Percentiles rank a stretch among this genome's conserved stretches.
Conservation (phyloP, 2,329 filamentous ascomycete species). For the Macroventuria anomochaeta region DNA sequence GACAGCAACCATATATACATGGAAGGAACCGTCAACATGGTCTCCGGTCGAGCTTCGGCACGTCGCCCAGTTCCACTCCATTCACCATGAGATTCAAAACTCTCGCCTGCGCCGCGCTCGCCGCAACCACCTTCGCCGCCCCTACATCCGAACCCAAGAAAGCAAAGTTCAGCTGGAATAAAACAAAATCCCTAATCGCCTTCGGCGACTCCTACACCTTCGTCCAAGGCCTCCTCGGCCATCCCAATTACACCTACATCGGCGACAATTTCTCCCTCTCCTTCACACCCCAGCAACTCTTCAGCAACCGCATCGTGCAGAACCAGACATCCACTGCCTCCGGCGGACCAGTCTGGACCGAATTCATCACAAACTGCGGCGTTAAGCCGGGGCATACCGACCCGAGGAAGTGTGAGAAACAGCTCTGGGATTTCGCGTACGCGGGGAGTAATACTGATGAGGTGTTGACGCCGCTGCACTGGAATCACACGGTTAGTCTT, state of each 20-base stretch:
- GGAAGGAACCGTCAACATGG: not conserved
- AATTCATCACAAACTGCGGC: conserved; percentile 61
- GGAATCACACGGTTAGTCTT: conserved; percentile 58
- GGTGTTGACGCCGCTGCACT: conserved; percentile 55
- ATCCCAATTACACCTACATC: conserved; percentile 61
- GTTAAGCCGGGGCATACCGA: conserved; percentile 52
- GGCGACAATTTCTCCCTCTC: conserved; percentile 58
- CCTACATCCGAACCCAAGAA: not conserved
- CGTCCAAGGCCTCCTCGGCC: conserved; percentile 61
- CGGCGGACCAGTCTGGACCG: conserved; percentile 63
- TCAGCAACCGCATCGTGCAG: conserved; percentile 59
- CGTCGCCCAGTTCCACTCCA: not conserved
- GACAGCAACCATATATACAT: conserved; percentile 3
- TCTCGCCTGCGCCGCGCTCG: conserved; percentile 3
- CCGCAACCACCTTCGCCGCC: not conserved
- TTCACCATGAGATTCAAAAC: conserved; percentile 20
- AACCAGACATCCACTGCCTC: conserved; percentile 57
- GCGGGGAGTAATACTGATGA: conserved; percentile 59
- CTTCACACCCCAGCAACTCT: conserved; percentile 55
- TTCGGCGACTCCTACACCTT: conserved; percentile 62
- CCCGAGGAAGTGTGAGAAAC: conserved; percentile 53
- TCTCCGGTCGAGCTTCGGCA: not conserved
- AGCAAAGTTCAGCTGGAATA: conserved; percentile 24
- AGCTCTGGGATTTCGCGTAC: conserved; percentile 65
- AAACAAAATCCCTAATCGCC: conserved; percentile 45